Conservation (phyloP, 805 yeast species). For the Suhomyces pyralidae region DNA sequence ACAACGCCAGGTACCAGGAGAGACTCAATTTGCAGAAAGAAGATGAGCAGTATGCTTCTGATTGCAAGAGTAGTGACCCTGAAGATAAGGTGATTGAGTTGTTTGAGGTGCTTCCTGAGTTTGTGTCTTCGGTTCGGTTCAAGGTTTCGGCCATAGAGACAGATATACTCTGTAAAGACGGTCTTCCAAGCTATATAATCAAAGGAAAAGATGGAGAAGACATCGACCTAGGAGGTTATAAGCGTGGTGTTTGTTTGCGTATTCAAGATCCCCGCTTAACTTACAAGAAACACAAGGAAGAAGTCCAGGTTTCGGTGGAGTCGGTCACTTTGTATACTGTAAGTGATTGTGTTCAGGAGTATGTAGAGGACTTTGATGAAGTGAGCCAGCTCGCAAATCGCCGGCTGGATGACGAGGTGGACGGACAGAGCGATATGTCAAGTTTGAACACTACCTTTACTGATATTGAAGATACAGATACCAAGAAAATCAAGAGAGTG, state of each 20-base stretch:
- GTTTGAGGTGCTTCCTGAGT: conserved; percentile 29
- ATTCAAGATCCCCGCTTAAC: conserved; percentile 18
- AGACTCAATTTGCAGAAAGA: not conserved
- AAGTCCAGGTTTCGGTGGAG: conserved; percentile 17
- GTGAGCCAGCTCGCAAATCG: conserved; percentile 18
- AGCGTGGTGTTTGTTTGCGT: conserved; percentile 35
- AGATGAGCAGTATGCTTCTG: not conserved
- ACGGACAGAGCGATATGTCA: conserved; percentile 26
- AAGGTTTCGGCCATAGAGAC: conserved; percentile 26
- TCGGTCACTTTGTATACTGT: conserved; percentile 32
- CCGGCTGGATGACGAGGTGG: conserved; percentile 15
- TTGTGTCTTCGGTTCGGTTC: conserved; percentile 24
- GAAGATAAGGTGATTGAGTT: conserved; percentile 17
- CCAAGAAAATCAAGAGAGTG: conserved; percentile 32
- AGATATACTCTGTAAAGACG: conserved; percentile 40
- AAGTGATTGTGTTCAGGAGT: conserved; percentile 39
- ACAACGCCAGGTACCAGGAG: conserved; percentile 11
- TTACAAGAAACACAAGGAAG: conserved; percentile 22
- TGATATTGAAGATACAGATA: conserved; percentile 12
- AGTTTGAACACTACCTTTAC: conserved; percentile 25
- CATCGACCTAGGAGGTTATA: conserved; percentile 34
- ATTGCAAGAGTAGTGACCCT: not conserved
- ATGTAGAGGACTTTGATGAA: conserved; percentile 30
- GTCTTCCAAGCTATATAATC: conserved; percentile 32
- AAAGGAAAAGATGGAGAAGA: conserved; percentile 23